Percentiles rank a stretch among this genome's conserved stretches.
Evolutionary conservation across 495 filamentous ascomycete species (phyloP).

Genomic region (Opeltia flavorubescens): DNA sequence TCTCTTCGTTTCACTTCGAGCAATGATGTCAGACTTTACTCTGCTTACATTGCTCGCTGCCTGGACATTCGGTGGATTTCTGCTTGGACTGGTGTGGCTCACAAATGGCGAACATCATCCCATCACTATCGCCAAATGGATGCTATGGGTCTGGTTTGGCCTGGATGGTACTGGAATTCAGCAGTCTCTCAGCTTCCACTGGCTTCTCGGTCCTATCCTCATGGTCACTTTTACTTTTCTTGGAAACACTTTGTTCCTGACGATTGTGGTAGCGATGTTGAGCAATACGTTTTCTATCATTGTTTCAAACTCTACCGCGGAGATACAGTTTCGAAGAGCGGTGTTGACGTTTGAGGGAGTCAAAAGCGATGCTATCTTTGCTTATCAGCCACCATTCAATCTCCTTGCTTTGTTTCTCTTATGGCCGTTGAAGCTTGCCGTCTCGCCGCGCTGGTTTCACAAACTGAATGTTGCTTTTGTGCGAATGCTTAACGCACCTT

Average conservation of each 20-base stretch:
- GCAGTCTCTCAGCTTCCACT: slow-evolving; percentile 49
- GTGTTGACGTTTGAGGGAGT: slow-evolving; percentile 66
- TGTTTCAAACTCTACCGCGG: slow-evolving; percentile 46
- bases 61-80: slow-evolving; percentile 62
- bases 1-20: slow-evolving; percentile 53
- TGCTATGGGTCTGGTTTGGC: slow-evolving; percentile 73
- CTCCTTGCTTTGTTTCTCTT: slow-evolving; percentile 49
- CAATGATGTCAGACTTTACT: slow-evolving; percentile 64
- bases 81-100: slow-evolving; percentile 59
- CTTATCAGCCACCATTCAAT: slow-evolving; percentile 63
- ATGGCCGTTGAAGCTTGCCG: slow-evolving; percentile 49
- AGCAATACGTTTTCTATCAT: slow-evolving; percentile 58
- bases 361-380: slow-evolving; percentile 59
- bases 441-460: slow-evolving; percentile 60
- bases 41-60: slow-evolving; percentile 46
- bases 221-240: slow-evolving; percentile 63
- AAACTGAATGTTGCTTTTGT: slow-evolving; percentile 57
- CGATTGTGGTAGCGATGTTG: slow-evolving; percentile 62
- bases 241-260: slow-evolving; percentile 64
- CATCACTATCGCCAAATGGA: slow-evolving; percentile 58
- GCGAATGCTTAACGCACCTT: slow-evolving; percentile 47
- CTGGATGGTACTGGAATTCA: slow-evolving; percentile 60
- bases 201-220: slow-evolving; percentile 48
- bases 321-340: slow-evolving; percentile 56
- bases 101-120: slow-evolving; percentile 26